Conservation (phyloP, 106 monocot species). For the Dactylorhiza incarnata region DNA sequence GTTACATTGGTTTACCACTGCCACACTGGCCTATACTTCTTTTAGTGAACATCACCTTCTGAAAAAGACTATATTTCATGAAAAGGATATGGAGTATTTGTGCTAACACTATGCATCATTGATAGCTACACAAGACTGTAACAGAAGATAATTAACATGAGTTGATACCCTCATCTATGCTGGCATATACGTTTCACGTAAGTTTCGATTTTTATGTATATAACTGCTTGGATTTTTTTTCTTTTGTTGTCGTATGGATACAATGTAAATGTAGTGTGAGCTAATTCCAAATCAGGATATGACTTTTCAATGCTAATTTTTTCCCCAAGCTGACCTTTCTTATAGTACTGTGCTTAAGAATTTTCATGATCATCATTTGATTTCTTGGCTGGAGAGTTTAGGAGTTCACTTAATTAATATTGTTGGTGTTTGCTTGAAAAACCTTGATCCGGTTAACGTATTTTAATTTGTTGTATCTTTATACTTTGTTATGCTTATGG, state of each 20-base stretch:
- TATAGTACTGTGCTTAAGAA: not conserved
- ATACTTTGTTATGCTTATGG: too few relatives aligned
- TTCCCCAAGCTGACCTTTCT: not conserved
- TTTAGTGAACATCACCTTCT: too few relatives aligned
- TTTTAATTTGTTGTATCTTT: not conserved
- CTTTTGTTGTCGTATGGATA: not conserved
- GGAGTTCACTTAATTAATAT: not conserved
- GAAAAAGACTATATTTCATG: too few relatives aligned
- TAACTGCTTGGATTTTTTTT: not conserved
- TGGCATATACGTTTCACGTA: not conserved
- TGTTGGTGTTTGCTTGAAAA: not conserved
- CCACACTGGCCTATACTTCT: too few relatives aligned
- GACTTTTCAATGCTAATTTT: not conserved
- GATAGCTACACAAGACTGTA: too few relatives aligned
- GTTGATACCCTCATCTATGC: not conserved
- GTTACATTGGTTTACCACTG: too few relatives aligned
- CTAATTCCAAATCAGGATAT: not conserved
- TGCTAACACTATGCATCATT: too few relatives aligned
- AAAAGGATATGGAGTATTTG: too few relatives aligned
- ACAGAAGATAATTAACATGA: too few relatives aligned
- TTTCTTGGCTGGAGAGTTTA: not conserved
- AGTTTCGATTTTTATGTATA: not conserved
- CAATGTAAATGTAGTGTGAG: not conserved
- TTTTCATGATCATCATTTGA: not conserved
- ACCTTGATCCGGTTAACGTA: not conserved